Base-by-base conservation (phyloP, 306 rosid species). In the Cucurbita maxima region DNA sequence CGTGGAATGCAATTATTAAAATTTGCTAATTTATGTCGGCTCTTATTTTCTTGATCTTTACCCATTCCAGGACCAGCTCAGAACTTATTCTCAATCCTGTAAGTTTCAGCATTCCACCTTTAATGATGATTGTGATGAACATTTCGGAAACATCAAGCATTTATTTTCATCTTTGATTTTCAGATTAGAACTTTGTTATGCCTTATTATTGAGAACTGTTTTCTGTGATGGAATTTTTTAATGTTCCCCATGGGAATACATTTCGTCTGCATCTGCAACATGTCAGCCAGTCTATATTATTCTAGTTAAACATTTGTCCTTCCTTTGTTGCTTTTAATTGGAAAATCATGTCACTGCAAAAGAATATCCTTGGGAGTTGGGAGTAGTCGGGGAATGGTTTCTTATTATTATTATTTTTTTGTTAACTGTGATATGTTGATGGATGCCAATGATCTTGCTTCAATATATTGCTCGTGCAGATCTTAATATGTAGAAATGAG, bases 81-180 rank as follows among this genome's bases (percentile, higher is more conserved):
- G 99, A 94, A 76, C 96, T 91, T 59, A 87, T 94, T 55, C 89
- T 94, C 60, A 94, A 94, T 85, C 88, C 97, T 1, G 97, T 94
- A 87, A 87, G 91, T 80, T 71, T 68, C 38, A 43, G 18, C 18
- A 18, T 25, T 45, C 52, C 11, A 1, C n/a, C 38, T 15, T 47
- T 62, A 9, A n/a, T 41, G 50, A 5, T 37, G 45, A 30, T 30
- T 30, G 2, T 30, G 34, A 30, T 30, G 10, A 47, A n/a, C 38
- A 38, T 3, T 37, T 47, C n/a, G 43, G 20, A 37, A 61, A n/a
- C 47, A 61, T 61, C 25, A 61, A 38, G 47, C 70, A 38, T 10
- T 25, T 62, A 11, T 64, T 44, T 18, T 66, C 34, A 30, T 30
- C 54, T 50, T 50, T 2, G 18, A 66, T 18, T 41, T 66, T 19